phyloP scores from a whole-genome alignment of 441 rosid species.

The Croton setiger region DNA sequence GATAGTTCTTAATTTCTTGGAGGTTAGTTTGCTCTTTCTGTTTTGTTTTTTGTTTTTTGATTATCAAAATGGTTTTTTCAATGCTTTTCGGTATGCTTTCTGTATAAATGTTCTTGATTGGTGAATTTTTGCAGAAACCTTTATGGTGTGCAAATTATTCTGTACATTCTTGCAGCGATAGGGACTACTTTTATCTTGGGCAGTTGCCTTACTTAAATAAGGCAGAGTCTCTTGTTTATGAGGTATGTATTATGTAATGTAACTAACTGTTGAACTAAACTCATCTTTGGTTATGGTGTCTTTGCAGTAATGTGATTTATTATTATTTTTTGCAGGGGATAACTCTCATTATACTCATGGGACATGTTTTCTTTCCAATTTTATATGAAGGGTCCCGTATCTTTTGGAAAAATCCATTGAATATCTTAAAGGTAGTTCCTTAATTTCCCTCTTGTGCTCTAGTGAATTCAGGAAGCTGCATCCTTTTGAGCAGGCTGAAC shows the following conservation, averaged over 20 bases:
- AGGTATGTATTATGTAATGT: conserved; percentile 48
- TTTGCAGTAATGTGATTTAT: conserved; percentile 1
- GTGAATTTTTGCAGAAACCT: too few species aligned
- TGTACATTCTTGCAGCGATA: conserved; percentile 59
- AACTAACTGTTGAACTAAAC: neutral
- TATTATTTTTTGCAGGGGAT: conserved; percentile 50
- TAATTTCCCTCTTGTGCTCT: too few species aligned
- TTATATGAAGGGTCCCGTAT: conserved; percentile 72
- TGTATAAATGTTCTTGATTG: too few species aligned
- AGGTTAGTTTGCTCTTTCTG: too few species aligned
- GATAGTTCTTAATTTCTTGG: too few species aligned
- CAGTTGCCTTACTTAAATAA: conserved; percentile 83
- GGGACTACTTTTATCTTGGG: conserved; percentile 79
- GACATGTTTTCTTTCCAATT: conserved; percentile 72
- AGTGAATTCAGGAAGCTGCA: too few species aligned
- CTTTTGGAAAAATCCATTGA: conserved; percentile 59
- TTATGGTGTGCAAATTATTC: conserved; percentile 65
- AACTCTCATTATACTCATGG: conserved; percentile 54
- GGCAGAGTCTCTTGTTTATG: conserved; percentile 62
- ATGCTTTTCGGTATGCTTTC: too few species aligned
- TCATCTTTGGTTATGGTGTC: neutral
- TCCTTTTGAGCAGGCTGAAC: neutral
- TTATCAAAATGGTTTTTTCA: too few species aligned
- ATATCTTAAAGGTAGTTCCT: conserved; percentile 57
- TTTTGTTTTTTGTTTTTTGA: too few species aligned